Evolutionary conservation across 2,329 filamentous ascomycete species (phyloP).

Genomic region (Neonectria magnoliae): DNA sequence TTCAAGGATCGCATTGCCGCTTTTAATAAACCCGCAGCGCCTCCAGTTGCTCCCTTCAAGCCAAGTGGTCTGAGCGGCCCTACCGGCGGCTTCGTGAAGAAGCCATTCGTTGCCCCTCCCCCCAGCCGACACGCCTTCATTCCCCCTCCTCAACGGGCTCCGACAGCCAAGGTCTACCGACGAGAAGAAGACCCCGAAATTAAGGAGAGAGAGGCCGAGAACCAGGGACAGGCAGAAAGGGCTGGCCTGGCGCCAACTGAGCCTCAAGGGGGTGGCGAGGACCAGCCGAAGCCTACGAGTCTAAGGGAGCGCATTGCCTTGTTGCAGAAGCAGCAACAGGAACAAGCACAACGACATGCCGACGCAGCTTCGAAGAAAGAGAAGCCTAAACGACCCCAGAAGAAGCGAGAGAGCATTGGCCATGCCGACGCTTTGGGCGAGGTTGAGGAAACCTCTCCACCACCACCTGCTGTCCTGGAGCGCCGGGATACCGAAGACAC

Average conservation of each 20-base stretch:
- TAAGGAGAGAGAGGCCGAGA: conserved; percentile 72
- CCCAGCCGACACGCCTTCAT: conserved; percentile 93
- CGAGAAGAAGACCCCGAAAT: conserved; percentile 87
- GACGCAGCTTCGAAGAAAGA: conserved; percentile 84
- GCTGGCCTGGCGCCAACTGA: conserved; percentile 67
- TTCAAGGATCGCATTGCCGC: conserved; percentile 97
- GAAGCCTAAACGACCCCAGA: conserved; percentile 81
- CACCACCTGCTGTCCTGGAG: conserved; percentile 50
- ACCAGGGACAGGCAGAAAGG: conserved; percentile 72
- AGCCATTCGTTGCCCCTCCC: conserved; percentile 94
- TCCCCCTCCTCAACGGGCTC: conserved; percentile 76
- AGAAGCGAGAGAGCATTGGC: conserved; percentile 67
- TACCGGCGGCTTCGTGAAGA: conserved; percentile 84
- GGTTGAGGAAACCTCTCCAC: conserved; percentile 43
- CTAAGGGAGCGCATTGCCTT: conserved; percentile 95
- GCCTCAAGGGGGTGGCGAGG: conserved; percentile 68
- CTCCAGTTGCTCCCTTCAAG: conserved; percentile 91
- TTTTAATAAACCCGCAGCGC: conserved; percentile 90
- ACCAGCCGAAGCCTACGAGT: conserved; percentile 90
- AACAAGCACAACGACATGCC: conserved; percentile 84
- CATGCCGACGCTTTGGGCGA: conserved; percentile 44
- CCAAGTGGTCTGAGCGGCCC: conserved; percentile 69
- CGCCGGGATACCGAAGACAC: conserved; percentile 60
- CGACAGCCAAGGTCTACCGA: conserved; percentile 79
- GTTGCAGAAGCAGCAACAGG: conserved; percentile 91